Conservation (phyloP, 2,329 filamentous ascomycete genomes). For the Penicillium sp. region DNA sequence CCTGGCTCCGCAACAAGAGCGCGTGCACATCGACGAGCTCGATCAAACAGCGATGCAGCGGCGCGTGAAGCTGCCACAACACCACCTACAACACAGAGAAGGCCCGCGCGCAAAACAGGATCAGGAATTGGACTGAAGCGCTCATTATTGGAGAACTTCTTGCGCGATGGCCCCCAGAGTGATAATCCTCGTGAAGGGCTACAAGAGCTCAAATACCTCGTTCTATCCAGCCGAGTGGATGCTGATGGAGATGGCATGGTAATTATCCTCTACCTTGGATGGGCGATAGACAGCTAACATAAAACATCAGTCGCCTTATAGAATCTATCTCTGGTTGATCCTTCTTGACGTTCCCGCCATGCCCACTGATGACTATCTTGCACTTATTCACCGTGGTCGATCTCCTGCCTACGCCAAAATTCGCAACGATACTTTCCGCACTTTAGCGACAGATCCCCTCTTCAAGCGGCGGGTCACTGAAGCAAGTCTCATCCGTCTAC, state of each 20-base stretch:
- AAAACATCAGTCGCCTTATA: slow-evolving; percentile 71
- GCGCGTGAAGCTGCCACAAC: slow-evolving; percentile 35
- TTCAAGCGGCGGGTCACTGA: slow-evolving; percentile 95
- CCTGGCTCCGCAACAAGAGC: slow-evolving; percentile 28
- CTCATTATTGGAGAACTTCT: slow-evolving; percentile 67
- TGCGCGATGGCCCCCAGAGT: slow-evolving; percentile 76
- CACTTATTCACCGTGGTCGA: slow-evolving; percentile 86
- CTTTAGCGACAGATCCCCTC: slow-evolving; percentile 92
- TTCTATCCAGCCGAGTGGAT: slow-evolving; percentile 52
- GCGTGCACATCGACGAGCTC: slow-evolving; percentile 52
- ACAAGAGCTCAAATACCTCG: slow-evolving; percentile 50
- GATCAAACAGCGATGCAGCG: slow-evolving; percentile 73
- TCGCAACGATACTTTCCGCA: slow-evolving; percentile 96
- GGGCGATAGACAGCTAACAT: slow-evolving; percentile 12
- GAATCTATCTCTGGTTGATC: slow-evolving; percentile 96
- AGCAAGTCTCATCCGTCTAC: slow-evolving; percentile 86
- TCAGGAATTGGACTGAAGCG: slow-evolving; percentile 48
- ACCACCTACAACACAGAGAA: slow-evolving; percentile 28
- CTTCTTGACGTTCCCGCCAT: slow-evolving; percentile 85
- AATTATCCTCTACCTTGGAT: slow-evolving; percentile 17
- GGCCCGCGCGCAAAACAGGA: slow-evolving; percentile 47
- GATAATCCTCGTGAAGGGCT: slow-evolving; percentile 57
- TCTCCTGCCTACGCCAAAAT: slow-evolving; percentile 97
- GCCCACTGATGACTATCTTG: slow-evolving; percentile 83
- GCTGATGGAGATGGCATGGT: slow-evolving; percentile 58